A percentile compares a stretch with the other conserved stretches of the same genome.
Evolutionary conservation across 1,284 basidiomycete genomes (phyloP).

Genomic region (Trichosporon sp.): DNA sequence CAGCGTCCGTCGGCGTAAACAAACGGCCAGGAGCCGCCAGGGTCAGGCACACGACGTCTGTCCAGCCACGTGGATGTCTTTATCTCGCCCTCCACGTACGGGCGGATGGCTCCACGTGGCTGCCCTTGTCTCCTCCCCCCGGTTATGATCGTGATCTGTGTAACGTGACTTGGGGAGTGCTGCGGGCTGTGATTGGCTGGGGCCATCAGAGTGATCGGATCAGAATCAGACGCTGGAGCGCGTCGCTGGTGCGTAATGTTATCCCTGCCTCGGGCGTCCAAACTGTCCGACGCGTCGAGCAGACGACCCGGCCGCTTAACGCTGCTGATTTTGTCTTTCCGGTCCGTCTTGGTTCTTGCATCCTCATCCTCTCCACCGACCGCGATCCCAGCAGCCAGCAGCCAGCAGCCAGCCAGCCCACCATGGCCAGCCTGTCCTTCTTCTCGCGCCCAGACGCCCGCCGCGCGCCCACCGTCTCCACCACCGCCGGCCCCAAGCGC

Average conservation of each 20-base stretch:
- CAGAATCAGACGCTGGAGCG: neutral
- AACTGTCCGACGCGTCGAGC: neutral
- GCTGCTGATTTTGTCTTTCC: neutral
- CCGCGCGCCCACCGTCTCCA: neutral
- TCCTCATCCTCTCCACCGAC: neutral
- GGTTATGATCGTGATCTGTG: neutral
- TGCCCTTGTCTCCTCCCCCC: neutral
- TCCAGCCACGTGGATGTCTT: neutral
- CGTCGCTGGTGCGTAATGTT: neutral
- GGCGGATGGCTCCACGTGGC: neutral
- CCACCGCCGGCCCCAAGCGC: neutral
- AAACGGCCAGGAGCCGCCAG: neutral
- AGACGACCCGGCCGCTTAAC: too few relatives aligned
- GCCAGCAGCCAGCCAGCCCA: neutral
- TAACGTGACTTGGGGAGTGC: neutral
- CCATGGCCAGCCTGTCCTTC: slow-evolving; percentile 4
- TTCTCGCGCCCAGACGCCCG: neutral
- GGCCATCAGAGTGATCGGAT: neutral
- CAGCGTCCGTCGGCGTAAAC: neutral
- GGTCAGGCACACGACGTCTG: neutral
- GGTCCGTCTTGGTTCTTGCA: neutral
- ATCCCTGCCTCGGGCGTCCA: too few relatives aligned
- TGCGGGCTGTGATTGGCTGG: neutral
- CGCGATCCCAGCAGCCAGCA: neutral
- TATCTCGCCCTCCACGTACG: neutral